Evolutionary conservation across 2,329 filamentous ascomycete species (phyloP), one percentile per base, ranked within the genome.

Genomic region (Fusarium sororula): DNA sequence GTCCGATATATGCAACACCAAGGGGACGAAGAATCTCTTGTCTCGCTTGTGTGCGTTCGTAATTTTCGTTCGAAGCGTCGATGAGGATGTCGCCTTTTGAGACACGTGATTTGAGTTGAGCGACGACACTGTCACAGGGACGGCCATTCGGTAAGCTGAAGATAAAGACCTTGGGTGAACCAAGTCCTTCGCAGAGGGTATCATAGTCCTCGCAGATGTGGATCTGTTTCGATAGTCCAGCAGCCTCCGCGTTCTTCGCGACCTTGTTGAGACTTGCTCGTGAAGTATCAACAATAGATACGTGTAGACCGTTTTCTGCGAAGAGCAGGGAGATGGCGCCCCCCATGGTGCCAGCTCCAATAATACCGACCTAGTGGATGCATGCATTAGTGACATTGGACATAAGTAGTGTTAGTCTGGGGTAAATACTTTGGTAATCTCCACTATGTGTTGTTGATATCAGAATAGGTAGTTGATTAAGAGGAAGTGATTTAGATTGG

Each of bases 11-110:
- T 44, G 85, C 84, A n/a, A 93, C 86, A 0, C 90, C 90, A 30
- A 87, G 85, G 1, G 85, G 82, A 5, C 85, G 83, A 47, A 90
- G 86, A 63, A 89, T 87, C 37, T 84, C 84, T 76, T 93, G 91
- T 44, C 91, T 83, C 17, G 89, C 80, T 78, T 94, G 89, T 0
- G 91, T 93, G 53, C 88, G 89, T 41, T 86, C 82, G 81, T 90
- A 93, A 78, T 92, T 85, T 80, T 94, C 91, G 75, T 93, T 94
- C 1, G 89, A 90, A 15, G 89, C 90, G 77, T 93, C 91, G 38
- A 94, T 85, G 62, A 94, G 89, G 58, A 93, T 89, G 78, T 94
- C 91, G 20, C 88, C 89, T 50, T 84, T 83, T 24, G 86, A 84
- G 7, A 94, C 82, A 68, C 88, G 90, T 17, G 42, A 32, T 11